Evolutionary conservation across 495 filamentous ascomycete species (phyloP), one percentile per base, ranked within the genome.

Genomic region (Aspergillus asperescens): DNA sequence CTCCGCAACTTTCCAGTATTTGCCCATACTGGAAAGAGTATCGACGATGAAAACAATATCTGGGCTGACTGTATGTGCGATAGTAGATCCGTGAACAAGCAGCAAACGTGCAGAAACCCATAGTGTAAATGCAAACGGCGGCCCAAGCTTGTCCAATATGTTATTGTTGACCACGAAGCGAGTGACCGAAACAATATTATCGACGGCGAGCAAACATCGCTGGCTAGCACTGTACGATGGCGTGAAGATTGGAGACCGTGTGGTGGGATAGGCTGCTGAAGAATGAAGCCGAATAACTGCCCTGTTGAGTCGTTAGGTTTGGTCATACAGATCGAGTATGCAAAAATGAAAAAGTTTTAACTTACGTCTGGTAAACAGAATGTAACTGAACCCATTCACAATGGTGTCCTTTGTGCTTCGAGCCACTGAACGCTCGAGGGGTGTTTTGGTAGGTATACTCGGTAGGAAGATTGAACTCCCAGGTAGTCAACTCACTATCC

Each of bases 311-410:
- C 22, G 54, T 58, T 51, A 44, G 72, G 32, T 20, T n/a, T 34
- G 39, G 7, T n/a, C 53, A 20, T 3, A 24, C 28, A 49, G 20
- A n/a, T n/a, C n/a, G n/a, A n/a, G n/a, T n/a, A n/a, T 4, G 10
- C 9, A 13, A 18, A 16, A 27, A 24, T 23, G 1, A 19, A 23
- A 20, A 29, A 28, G n/a, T 10, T 0, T 19, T 2, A 13, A 74
- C 81, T 75, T 66, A 82, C 79, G 78, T 82, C 63, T 83, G 79
- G 63, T 81, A 82, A n/a, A 85, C 85, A 12, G 85, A 83, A 62
- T 94, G 90, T n/a, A 94, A 76, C 80, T 94, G 90, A 32, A 94
- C 84, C 87, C 88, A 92, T 40, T 86, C 84, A 60, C 84, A 86
- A 60, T 88, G 90, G 28, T 87, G 68, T 9, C 77, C 73, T 57